phyloP scores from a whole-genome alignment of 2,329 filamentous ascomycete species.

The Aspergillus fumigatus region DNA sequence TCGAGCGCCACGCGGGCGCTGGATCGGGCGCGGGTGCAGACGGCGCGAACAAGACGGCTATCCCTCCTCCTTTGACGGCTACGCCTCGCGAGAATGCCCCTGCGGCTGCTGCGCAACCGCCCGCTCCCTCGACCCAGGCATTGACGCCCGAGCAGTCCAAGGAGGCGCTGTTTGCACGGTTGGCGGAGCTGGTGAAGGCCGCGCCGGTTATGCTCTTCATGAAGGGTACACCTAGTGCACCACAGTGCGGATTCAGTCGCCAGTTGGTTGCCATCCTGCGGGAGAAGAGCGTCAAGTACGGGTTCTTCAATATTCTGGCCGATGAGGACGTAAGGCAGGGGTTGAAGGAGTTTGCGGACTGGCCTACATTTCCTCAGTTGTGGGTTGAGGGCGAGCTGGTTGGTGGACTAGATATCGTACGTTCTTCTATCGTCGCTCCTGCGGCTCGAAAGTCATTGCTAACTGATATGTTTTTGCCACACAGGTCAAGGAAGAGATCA shows the following conservation, averaged over 20 bases:
- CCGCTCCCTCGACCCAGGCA: constrained; percentile 19
- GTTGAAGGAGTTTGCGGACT: constrained; percentile 95
- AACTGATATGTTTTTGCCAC: constrained; percentile 5
- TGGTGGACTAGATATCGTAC: constrained; percentile 91
- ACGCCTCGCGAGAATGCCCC: constrained; percentile 34
- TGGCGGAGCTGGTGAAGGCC: constrained; percentile 84
- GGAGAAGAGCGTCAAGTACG: constrained; percentile 89
- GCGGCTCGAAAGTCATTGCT: constrained; percentile 5
- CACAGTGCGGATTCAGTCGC: constrained; percentile 88
- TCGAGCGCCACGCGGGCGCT: constrained; percentile 71
- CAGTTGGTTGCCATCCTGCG: constrained; percentile 82
- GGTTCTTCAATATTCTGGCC: constrained; percentile 98
- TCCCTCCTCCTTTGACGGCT: constrained; percentile 37
- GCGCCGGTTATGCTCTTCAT: constrained; percentile 98
- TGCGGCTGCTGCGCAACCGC: constrained; percentile 27
- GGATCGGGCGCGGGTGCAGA: constrained; percentile 24
- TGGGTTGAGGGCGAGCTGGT: constrained; percentile 89
- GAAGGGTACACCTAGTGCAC: constrained; percentile 86
- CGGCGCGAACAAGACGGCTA: constrained; percentile 31
- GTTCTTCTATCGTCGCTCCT: constrained; percentile 33
- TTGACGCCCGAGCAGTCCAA: constrained; percentile 56
- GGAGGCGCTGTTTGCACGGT: constrained; percentile 77
- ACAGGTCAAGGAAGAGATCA: constrained; percentile 94
- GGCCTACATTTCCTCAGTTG: constrained; percentile 95
- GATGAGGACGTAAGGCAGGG: constrained; percentile 97